A percentile compares a stretch with the other conserved stretches of the same genome.
Evolutionary conservation across 768 basidiomycete species (phyloP).

Genomic region (Lactarius deliciosus): DNA sequence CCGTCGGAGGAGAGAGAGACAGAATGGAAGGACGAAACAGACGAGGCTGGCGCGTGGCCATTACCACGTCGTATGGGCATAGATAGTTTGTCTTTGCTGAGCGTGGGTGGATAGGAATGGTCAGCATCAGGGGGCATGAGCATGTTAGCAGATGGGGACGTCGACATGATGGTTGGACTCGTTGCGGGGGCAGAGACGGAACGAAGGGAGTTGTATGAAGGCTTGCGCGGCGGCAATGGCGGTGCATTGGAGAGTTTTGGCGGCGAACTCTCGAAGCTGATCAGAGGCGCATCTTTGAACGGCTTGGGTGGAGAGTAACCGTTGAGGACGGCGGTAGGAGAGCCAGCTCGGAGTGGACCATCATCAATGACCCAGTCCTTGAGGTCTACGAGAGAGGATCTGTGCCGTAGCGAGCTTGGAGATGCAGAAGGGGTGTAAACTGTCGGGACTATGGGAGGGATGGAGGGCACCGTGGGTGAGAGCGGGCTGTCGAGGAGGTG

Average conservation of each 20-base stretch:
- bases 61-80: constrained; percentile 35
- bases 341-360: constrained; percentile 36
- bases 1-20: constrained; percentile 71
- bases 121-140: constrained; percentile 44
- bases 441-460: constrained; percentile 24
- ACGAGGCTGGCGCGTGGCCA: constrained; percentile 59
- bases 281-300: constrained; percentile 43
- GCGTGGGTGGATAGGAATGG: constrained; percentile 50
- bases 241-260: constrained; percentile 44
- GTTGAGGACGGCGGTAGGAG: background rate
- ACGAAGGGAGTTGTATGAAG: constrained; percentile 43
- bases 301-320: constrained; percentile 18
- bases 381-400: constrained; percentile 63
- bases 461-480: constrained; percentile 20
- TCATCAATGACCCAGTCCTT: constrained; percentile 71
- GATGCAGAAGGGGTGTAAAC: constrained; percentile 24
- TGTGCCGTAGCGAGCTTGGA: constrained; percentile 30
- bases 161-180: constrained; percentile 33
- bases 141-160: constrained; percentile 42
- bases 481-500: constrained; percentile 28
- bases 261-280: constrained; percentile 50
- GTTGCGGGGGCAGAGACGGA: constrained; percentile 54
- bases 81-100: constrained; percentile 35
- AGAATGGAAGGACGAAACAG: constrained; percentile 76
- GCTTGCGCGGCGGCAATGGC: constrained; percentile 62